Evolutionary conservation across 2,329 filamentous ascomycete genomes (phyloP), one percentile per base, ranked within the genome.

Genomic region (Scolecobasidium constrictum): DNA sequence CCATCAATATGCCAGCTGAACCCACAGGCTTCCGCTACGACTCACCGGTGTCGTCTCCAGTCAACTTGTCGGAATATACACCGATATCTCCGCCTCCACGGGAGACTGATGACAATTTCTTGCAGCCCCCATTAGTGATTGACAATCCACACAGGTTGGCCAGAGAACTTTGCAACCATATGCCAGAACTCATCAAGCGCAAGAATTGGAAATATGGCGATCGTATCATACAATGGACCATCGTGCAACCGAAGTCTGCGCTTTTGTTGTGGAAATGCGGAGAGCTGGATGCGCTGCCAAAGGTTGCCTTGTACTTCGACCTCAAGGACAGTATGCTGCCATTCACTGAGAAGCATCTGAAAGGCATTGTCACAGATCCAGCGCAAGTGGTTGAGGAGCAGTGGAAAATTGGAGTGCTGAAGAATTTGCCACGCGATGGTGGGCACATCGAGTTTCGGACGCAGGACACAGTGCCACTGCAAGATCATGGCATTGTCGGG

Each of bases 251-350:
- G 2, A 53, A 55, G 40, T 55, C 60, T 13, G 60, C 61, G 1
- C 55, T 63, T 12, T 50, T 64, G 9, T 51, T 64, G 4, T 54
- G 56, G 13, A 53, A 62, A 19, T 63, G 60, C 49, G 60, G 62
- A 31, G 61, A 64, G 40, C 53, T 63, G 7, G 49, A 58, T 0
- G 61, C 60, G 1, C 62, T 57, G 57, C 54, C 56, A 12, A 56
- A 59, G 40, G 58, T 59, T 17, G 56, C 53, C 3, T 56, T 53
- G 3, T 60, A 60, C 43, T 62, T 59, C 34, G 58, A 60, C 26
- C 53, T 64, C 13, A 50, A 56, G 42, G 61, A 64, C 31, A 56
- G 57, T 33, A 59, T 57, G 31, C 42, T 63, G 19, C 61, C 61
- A 1, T 63, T 61, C 34, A 48, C 54, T 1, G 61, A 63, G 42